These are phyloP conservation scores for Podaxis mareebaensis DNA, from an alignment of 768 basidiomycete genomes.

Conservation along the genomic window DNA sequence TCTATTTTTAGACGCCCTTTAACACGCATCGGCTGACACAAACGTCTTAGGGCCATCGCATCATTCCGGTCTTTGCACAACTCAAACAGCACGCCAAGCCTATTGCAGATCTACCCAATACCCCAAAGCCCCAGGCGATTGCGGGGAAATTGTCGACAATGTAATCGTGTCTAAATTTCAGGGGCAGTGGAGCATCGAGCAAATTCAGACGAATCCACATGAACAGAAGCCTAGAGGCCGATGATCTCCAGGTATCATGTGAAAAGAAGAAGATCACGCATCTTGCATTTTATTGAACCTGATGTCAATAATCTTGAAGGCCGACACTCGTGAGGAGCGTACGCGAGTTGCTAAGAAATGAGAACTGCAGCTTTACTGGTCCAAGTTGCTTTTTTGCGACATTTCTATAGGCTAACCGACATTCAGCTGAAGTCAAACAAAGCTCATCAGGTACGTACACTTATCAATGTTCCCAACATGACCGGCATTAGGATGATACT, in stretches of 20 bases:
- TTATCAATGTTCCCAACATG: not conserved
- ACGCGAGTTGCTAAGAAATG: not conserved
- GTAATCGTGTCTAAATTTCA: not conserved
- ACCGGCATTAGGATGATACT: not conserved
- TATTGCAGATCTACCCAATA: too few species aligned
- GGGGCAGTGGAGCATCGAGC: not conserved
- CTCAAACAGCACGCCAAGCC: too few species aligned
- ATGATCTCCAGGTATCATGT: not conserved
- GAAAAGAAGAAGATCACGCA: not conserved
- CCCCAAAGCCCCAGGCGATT: not conserved
- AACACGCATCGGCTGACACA: too few species aligned
- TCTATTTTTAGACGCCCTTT: not conserved
- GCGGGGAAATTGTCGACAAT: not conserved
- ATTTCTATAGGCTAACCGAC: not conserved
- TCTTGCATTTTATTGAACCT: not conserved
- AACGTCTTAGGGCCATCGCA: too few species aligned
- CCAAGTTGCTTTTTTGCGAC: too few species aligned
- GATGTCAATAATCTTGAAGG: not conserved
- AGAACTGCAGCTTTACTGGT: not conserved
- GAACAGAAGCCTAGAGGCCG: not conserved
- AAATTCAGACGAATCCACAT: not conserved
- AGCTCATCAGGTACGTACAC: not conserved
- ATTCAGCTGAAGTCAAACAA: not conserved
- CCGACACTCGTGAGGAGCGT: not conserved
- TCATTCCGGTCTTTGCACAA: too few species aligned